Base-by-base conservation (phyloP, 768 basidiomycete genomes). In the Amanita jacksonii region DNA sequence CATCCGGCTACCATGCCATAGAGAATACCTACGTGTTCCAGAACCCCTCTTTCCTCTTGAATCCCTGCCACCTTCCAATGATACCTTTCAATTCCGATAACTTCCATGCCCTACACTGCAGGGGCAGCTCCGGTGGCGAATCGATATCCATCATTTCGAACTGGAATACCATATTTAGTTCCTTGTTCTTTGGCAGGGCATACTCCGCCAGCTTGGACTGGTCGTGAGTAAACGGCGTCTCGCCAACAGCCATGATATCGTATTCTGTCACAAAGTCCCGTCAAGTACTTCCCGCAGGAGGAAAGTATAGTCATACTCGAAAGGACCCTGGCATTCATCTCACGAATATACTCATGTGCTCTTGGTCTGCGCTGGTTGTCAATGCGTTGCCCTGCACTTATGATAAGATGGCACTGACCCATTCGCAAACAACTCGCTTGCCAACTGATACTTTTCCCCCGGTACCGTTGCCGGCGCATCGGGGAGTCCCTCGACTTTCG, bases 121-220 rank as follows among this genome's bases (percentile, higher is more conserved):
- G 63, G 16, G 72, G 66, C 13, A 54, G 53, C n/a, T 57, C 58
- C 18, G 53, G 46, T 5, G 70, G 63, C 3, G 69, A 62, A 58
- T 81, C 81, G 43, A 81, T 52, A 45, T 76, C 73, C 67, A 79
- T 73, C 16, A 74, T 51, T 40, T 83, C 77, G 52, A 81, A 82
- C 9, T 73, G 67, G 57, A 85, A 82, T 23, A 79, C 68, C 73
- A 76, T 79, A 53, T 82, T 64, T 19, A 82, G 70, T 54, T 81
- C 76, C 45, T 77, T 72, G 57, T 76, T 76, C 10, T 46, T 49
- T 0, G 79, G 75, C 2, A 77, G 67, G 31, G 73, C 73, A 54
- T 83, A 79, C 37, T 63, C 60, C 8, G 76, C 74, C 9, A 85
- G 58, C 46, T 66, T 60, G 6, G 66, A 58, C 5, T 76, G 60